A percentile compares a stretch with the other conserved stretches of the same genome.
Conservation (phyloP, 2,329 filamentous ascomycete species). For the Coniochaeta pulveracea region DNA sequence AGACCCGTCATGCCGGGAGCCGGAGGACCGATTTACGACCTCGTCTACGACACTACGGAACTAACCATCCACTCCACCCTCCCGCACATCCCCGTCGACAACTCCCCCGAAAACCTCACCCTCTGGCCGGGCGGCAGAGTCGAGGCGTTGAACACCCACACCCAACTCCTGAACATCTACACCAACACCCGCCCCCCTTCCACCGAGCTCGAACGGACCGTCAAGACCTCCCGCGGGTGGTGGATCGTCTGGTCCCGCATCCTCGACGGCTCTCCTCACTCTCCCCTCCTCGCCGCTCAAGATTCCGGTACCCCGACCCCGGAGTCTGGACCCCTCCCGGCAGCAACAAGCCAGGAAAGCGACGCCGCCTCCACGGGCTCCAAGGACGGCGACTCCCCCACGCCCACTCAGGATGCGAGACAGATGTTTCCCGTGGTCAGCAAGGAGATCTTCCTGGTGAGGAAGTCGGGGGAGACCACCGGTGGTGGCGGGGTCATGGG, state of each 20-base stretch:
- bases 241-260: constrained; percentile 59
- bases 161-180: constrained; percentile 49
- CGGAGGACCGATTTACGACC: constrained; percentile 41
- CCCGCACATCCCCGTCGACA: constrained; percentile 47
- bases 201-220: constrained; percentile 46
- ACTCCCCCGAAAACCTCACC: constrained; percentile 10
- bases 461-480: constrained; percentile 45
- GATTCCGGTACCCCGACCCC: constrained; percentile 9
- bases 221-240: constrained; percentile 56
- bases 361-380: background rate
- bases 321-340: no score
- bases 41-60: constrained; percentile 48
- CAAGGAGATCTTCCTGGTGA: constrained; percentile 52
- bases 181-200: constrained; percentile 28
- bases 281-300: background rate
- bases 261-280: constrained; percentile 21
- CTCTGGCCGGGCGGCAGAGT: constrained; percentile 48
- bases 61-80: constrained; percentile 52
- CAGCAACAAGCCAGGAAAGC: background rate
- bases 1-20: constrained; percentile 26
- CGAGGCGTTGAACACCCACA: constrained; percentile 55
- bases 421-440: constrained; percentile 16
- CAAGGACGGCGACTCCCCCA: background rate
- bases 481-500: constrained; percentile 22
- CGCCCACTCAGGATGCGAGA: constrained; percentile 6